Conservation (phyloP, 2,329 filamentous ascomycete species). For the Aspergillus sp. region DNA sequence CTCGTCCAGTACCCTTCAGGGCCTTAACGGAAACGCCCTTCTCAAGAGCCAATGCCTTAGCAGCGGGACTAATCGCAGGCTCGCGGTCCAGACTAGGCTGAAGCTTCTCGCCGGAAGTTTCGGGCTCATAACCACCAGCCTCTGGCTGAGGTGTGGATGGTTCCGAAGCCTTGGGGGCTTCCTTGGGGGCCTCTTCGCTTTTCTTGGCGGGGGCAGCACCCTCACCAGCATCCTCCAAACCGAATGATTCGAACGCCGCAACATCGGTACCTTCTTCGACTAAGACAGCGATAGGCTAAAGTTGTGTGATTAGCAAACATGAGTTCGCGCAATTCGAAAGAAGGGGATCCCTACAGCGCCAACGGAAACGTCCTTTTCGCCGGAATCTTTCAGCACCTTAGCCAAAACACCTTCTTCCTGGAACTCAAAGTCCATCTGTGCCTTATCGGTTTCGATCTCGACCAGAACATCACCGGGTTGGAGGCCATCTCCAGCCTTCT, state of each 20-base stretch:
- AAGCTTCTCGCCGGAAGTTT: constrained; percentile 72
- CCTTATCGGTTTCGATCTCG: constrained; percentile 99
- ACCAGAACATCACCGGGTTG: constrained; percentile 91
- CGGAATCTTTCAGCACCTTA: constrained; percentile 88
- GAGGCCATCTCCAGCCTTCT: constrained; percentile 87
- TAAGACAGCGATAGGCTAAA: constrained; percentile 89
- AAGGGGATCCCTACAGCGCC: constrained; percentile 74
- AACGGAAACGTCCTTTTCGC: constrained; percentile 90
- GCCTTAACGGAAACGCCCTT: constrained; percentile 73
- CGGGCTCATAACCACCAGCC: constrained; percentile 62
- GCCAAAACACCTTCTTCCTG: constrained; percentile 96
- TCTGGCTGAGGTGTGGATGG: constrained; percentile 61
- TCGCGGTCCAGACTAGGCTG: constrained; percentile 82
- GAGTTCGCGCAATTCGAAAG: neutral
- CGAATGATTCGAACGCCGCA: constrained; percentile 84
- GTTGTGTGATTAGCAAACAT: constrained; percentile 20
- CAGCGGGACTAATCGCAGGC: constrained; percentile 69
- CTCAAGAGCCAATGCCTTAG: constrained; percentile 80
- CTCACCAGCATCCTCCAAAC: constrained; percentile 83
- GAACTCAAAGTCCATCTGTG: constrained; percentile 99
- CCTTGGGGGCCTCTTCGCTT: constrained; percentile 36
- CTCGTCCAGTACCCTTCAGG: constrained; percentile 83
- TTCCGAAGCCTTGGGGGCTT: constrained; percentile 43
- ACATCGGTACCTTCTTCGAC: constrained; percentile 90
- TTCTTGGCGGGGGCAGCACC: constrained; percentile 62